Base-by-base conservation (phyloP, 164 flowering plant genomes). In the Berberis vulgaris region DNA sequence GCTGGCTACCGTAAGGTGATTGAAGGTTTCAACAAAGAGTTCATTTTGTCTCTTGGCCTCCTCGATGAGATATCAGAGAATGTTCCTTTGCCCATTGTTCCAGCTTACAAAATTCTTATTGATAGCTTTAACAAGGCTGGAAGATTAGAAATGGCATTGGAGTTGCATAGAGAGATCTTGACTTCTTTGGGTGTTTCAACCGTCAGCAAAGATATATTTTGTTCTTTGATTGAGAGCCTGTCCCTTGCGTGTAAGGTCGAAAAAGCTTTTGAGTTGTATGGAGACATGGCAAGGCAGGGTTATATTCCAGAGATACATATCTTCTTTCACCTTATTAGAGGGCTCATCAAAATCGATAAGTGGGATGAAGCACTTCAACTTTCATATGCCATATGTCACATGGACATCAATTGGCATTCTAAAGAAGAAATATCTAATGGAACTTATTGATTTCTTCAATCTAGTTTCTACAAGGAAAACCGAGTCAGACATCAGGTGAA, bases 331-430 rank as follows among this genome's bases (percentile, higher is more conserved):
- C 95, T 89, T 26, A 73, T 92, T 64, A 84, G 79, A 59, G 95
- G 86, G 40, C 92, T 92, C 57, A 64, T 78, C 13, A 77, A 54
- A 59, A 74, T 75, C 49, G 71, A 78, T 73, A 81, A 77, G 72
- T 86, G 89, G 89, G 87, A 77, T 45, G 93, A 86, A 54, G 98
- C 89, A 1, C 85, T 92, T 63, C 80, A 72, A 63, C 81, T 92
- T 60, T 73, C 85, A 13, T 73, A 87, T 67, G 76, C 84, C 80
- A 54, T 85, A 65, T 84, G 83, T 67, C 78, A 69, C 63, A 87
- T 77, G 96, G 81, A 73, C 61, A 69, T 76, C 49, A 42, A 45
- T 46, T 79, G 74, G 78, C 60, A 61, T 58, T 69, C 60, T 53
- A 62, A 47, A 56, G 61, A 72, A 58, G 62, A 70, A 43, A 50